Conservation (phyloP, 2,329 filamentous ascomycete species). For the Colletotrichum echinochloae region DNA sequence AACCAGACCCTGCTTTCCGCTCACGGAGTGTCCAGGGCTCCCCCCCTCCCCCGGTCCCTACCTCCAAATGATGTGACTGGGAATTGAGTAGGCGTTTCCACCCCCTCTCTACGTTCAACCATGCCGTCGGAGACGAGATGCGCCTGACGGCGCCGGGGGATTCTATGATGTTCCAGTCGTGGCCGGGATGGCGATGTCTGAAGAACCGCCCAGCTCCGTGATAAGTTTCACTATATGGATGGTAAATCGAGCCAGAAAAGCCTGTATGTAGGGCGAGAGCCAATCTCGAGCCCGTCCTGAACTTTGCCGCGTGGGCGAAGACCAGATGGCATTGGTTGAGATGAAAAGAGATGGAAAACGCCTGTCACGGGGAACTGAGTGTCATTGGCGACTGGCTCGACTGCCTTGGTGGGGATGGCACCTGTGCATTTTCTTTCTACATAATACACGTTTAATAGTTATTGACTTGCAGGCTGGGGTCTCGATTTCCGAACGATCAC, state of each 20-base stretch:
- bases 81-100: background rate
- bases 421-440: constrained; percentile 21
- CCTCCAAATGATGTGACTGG: background rate
- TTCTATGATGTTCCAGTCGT: constrained; percentile 4
- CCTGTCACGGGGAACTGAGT: constrained; percentile 13
- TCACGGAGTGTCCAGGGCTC: constrained; percentile 9
- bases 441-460: background rate
- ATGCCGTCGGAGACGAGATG: constrained; percentile 5
- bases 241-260: background rate
- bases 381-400: constrained; percentile 17
- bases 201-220: constrained; percentile 8
- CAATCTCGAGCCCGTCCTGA: constrained; percentile 1
- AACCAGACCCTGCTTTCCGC: background rate
- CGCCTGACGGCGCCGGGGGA: constrained; percentile 11
- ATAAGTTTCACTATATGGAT: constrained; percentile 30
- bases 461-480: constrained; percentile 9
- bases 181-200: constrained; percentile 26
- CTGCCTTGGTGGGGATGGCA: constrained; percentile 15
- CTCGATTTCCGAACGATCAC: constrained; percentile 21
- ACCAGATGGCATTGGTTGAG: constrained; percentile 15
- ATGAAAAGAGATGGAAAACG: constrained; percentile 24
- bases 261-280: background rate
- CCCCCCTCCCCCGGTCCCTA: background rate
- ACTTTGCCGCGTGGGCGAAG: constrained; percentile 6
- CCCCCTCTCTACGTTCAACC: constrained; percentile 6